Evolutionary conservation across 2,329 filamentous ascomycete genomes (phyloP).

Genomic region (Penicillium sp.): DNA sequence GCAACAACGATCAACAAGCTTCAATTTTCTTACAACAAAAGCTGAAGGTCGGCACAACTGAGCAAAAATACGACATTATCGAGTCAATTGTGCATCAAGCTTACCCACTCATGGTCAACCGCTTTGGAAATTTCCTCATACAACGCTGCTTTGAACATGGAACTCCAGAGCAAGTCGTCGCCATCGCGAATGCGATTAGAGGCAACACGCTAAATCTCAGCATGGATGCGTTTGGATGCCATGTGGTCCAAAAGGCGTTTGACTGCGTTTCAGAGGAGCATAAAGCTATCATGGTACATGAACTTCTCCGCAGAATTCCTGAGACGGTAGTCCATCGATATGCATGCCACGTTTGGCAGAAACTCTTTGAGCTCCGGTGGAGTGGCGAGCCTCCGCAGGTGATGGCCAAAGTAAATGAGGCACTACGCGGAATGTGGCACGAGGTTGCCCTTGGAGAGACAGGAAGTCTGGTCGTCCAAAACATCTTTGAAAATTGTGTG

Average conservation of each 20-base stretch:
- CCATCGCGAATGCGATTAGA: constrained; percentile 90
- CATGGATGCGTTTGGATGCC: constrained; percentile 98
- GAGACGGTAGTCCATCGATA: constrained; percentile 99
- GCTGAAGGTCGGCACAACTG: constrained; percentile 89
- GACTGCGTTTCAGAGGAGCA: constrained; percentile 97
- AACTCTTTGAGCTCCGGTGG: constrained; percentile 97
- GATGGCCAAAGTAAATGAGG: constrained; percentile 97
- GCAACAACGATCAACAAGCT: constrained; percentile 98
- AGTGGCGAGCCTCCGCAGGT: constrained; percentile 92
- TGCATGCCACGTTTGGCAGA: constrained; percentile 99
- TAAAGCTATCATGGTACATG: constrained; percentile 98
- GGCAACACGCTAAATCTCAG: constrained; percentile 91
- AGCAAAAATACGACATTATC: constrained; percentile 97
- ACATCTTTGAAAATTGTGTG: constrained; percentile 98
- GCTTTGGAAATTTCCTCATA: constrained; percentile 97
- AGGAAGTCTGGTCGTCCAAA: constrained; percentile 95
- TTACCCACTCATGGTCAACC: constrained; percentile 95
- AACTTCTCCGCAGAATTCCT: constrained; percentile 88
- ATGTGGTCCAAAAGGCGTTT: constrained; percentile 98
- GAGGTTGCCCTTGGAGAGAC: constrained; percentile 97
- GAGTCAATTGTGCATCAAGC: constrained; percentile 94
- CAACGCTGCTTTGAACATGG: constrained; percentile 99
- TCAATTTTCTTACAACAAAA: constrained; percentile 99
- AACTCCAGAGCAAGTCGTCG: constrained; percentile 87
- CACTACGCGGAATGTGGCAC: constrained; percentile 95